Percentiles rank a stretch among this genome's conserved stretches.
phyloP scores from a whole-genome alignment of 129 eudicot genomes.

The Helianthus tuberosus region DNA sequence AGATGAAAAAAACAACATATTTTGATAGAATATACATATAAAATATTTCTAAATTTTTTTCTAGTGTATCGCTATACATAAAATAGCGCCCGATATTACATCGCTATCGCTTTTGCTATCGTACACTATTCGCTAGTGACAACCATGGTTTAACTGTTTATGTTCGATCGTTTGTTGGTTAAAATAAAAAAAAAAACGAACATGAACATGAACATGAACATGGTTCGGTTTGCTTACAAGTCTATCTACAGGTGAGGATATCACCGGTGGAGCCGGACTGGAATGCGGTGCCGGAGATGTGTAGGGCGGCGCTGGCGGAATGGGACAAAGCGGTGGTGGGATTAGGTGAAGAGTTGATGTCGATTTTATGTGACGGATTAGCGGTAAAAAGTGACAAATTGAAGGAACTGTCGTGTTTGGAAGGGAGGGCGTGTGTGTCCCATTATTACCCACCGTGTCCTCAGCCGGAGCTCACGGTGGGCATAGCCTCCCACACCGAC shows the following conservation, averaged over 20 bases:
- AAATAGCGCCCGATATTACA: too few relatives aligned
- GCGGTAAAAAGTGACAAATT: constrained; percentile 30
- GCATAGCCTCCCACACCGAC: constrained; percentile 53
- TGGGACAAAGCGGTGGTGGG: constrained; percentile 47
- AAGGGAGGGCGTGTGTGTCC: constrained; percentile 33
- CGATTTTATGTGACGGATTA: constrained; percentile 51
- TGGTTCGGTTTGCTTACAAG: too few relatives aligned
- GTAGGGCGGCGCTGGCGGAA: constrained; percentile 29
- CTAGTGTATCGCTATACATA: too few relatives aligned
- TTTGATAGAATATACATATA: too few relatives aligned
- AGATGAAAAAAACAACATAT: too few relatives aligned
- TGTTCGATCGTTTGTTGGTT: too few relatives aligned
- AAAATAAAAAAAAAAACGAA: too few relatives aligned
- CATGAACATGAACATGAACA: too few relatives aligned
- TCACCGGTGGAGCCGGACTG: constrained; percentile 28
- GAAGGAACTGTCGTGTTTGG: constrained; percentile 58
- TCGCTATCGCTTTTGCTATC: too few relatives aligned
- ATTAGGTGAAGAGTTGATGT: constrained; percentile 46
- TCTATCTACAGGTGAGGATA: constrained; percentile 31
- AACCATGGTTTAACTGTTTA: too few relatives aligned
- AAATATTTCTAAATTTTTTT: too few relatives aligned
- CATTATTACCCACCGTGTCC: constrained; percentile 72
- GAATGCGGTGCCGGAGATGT: constrained; percentile 42
- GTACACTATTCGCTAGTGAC: too few relatives aligned
- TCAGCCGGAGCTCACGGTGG: constrained; percentile 59